Base-by-base conservation (phyloP, 208 protist genomes). In the Crithidia acanthocephali region DNA sequence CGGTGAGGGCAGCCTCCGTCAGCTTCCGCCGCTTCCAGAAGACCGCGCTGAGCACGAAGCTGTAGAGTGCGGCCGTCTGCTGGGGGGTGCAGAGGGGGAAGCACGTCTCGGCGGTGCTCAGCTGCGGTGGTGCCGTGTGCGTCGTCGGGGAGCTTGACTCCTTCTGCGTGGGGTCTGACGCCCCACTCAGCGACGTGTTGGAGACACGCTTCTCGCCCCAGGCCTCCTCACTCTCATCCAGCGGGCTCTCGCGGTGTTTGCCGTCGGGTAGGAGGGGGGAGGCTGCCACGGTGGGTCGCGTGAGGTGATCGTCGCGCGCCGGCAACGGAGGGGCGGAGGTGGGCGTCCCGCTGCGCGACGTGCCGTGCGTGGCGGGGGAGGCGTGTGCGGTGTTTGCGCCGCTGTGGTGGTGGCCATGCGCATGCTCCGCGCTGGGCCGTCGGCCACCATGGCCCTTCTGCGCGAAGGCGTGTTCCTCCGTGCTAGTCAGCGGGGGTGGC, bases 11-110 rank as follows among this genome's bases (percentile, higher is more conserved):
- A 0, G 40, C 42, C 35, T 86, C 84, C 8, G 74, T 71, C 20
- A 90, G 66, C 74, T 86, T 89, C 42, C 55, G 80, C 53, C 85
- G 87, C 63, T 80, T 83, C 60, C 79, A 78, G 65, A 83, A 85
- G 23, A 90, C 69, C 20, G 75, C 66, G 48, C 81, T 83, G 18
- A 94, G 74, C 27, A 94, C 58, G 32, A 69, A 74, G 35, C 81
- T 68, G 70, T 82, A 83, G n/a, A 79, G 22, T 35, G 33, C 72
- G 3, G 72, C 45, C 6, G 58, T 72, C 59, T 72, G 65, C 27
- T 62, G 20, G 3, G 51, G 37, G 0, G 65, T 61, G 58, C 72
- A 68, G 27, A 70, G 37, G 13, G 47, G 63, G 0, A 52, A 20
- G 20, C 44, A 68, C 58, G 62, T 58, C 53, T 32, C 53, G 22